Evolutionary conservation across 495 filamentous ascomycete species (phyloP).

Genomic region (Hyaloscypha hepaticicola): DNA sequence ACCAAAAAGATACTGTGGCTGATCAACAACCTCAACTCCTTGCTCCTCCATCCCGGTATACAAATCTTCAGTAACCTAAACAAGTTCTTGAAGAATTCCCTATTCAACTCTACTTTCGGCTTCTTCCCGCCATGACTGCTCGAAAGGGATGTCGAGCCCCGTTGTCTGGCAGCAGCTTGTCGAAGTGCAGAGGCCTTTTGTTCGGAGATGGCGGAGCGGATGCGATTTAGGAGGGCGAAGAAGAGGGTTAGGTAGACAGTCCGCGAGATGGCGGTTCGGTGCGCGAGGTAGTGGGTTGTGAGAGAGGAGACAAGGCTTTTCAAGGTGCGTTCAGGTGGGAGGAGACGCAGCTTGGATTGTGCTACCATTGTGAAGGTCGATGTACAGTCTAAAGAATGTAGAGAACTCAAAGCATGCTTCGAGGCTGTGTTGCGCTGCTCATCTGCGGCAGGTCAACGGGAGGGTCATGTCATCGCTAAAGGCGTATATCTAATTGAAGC

Average conservation of each 20-base stretch:
- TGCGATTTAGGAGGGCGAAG: slow-evolving; percentile 80
- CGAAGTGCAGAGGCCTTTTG: slow-evolving; percentile 84
- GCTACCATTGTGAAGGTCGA: slow-evolving; percentile 58
- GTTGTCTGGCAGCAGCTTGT: slow-evolving; percentile 61
- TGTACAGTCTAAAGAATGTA: slow-evolving; percentile 1
- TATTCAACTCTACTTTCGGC: slow-evolving; percentile 90
- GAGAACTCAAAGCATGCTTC: slow-evolving; percentile 18
- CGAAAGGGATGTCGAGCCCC: slow-evolving; percentile 49
- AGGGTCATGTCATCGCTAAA: background rate
- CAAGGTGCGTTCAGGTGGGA: slow-evolving; percentile 63
- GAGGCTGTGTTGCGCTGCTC: background rate
- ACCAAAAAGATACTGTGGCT: slow-evolving; percentile 84
- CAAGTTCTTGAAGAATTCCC: slow-evolving; percentile 90
- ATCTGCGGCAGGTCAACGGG: background rate
- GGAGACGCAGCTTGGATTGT: slow-evolving; percentile 68
- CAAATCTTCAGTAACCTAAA: slow-evolving; percentile 79
- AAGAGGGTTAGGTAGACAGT: slow-evolving; percentile 90
- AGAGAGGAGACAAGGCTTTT: slow-evolving; percentile 71
- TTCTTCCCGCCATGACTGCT: slow-evolving; percentile 40
- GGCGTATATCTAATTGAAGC: background rate
- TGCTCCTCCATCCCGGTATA: slow-evolving; percentile 84
- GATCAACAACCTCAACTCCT: slow-evolving; percentile 79
- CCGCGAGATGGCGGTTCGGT: slow-evolving; percentile 89
- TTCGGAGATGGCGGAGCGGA: slow-evolving; percentile 87
- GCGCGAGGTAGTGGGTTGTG: slow-evolving; percentile 71